Base-by-base conservation (phyloP, 2,329 filamentous ascomycete genomes). In the Domatiomyces globalis region DNA sequence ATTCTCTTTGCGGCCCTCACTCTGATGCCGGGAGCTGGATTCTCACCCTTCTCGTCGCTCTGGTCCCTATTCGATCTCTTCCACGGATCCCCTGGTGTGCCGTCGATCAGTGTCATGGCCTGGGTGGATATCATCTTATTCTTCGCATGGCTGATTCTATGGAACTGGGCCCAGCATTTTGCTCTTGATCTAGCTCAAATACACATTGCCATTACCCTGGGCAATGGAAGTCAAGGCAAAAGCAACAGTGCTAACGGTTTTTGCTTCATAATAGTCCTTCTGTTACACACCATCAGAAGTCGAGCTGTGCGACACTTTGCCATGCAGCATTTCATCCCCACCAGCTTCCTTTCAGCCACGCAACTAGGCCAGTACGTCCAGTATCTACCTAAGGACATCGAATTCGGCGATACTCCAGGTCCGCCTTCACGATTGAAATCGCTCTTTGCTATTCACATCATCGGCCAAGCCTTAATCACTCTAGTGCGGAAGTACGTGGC, bases 1-100 rank as follows among this genome's bases (percentile, higher is more conserved):
- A 83, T 88, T 65, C 78, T 95, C 59, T 96, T 95, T 70, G 88
- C 90, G 60, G 83, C 88, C 58, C 78, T 95, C 65, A 95, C 89
- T 46, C 94, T 95, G 65, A 87, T 95, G 56, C 86, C 88, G 45
- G 85, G 87, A 17, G 80, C 84, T 57, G 86, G 83, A 53, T 39
- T 39, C 33, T 39, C 33, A 39, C 84, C 84, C 63, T 82, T 87
- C 54, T 84, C 85, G 57, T 77, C 79, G 48, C 71, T 84, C 51
- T 76, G 88, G 56, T 92, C 86, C 63, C 79, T 95, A 62, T 87
- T 85, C 67, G 89, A 95, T 66, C 86, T 95, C 61, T 89, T 95
- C 64, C 87, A 94, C 65, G 85, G 85, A 54, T 85, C 86, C 56
- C 80, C 86, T 48, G 87, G 86, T 56, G 89, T 87, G 44, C 89